Conservation (phyloP, 371 early-diverging fungal genomes). For the Mucor plumbeus region DNA sequence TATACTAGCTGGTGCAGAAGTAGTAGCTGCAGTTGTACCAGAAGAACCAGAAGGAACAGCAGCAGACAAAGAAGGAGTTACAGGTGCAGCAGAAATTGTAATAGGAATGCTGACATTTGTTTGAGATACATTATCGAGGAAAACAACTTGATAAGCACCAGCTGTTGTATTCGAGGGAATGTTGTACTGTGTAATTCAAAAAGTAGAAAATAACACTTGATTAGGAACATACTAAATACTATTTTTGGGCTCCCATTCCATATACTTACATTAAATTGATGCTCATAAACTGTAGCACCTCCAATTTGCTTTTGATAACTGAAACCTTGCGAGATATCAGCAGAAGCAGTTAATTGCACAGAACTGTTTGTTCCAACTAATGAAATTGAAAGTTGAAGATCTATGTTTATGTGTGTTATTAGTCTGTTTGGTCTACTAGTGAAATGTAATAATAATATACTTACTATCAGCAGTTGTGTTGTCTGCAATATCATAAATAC, state of each 20-base stretch:
- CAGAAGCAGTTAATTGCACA: constrained; percentile 20
- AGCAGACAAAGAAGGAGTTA: constrained; percentile 16
- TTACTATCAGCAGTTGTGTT: constrained; percentile 37
- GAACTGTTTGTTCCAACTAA: constrained; percentile 27
- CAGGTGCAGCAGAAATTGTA: constrained; percentile 35
- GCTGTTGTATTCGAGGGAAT: constrained; percentile 37
- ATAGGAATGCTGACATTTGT: constrained; percentile 37
- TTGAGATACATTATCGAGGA: constrained; percentile 28
- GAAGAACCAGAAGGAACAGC: constrained; percentile 12
- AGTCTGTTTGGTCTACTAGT: too few species aligned
- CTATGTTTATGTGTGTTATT: background rate
- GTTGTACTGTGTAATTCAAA: constrained; percentile 29
- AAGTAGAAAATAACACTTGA: background rate
- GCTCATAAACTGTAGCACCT: constrained; percentile 38
- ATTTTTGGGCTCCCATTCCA: background rate
- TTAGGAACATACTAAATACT: background rate
- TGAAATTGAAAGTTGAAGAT: constrained; percentile 33
- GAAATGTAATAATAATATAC: background rate
- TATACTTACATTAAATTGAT: constrained; percentile 38
- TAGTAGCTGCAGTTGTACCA: constrained; percentile 5
- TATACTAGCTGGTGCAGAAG: background rate
- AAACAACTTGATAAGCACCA: constrained; percentile 38
- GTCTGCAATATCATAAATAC: constrained; percentile 38
- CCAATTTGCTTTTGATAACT: constrained; percentile 33
- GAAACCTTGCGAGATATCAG: constrained; percentile 41